Evolutionary conservation across 192 early-diverging fungal genomes (phyloP).

Genomic region (Entomortierella lignicola): DNA sequence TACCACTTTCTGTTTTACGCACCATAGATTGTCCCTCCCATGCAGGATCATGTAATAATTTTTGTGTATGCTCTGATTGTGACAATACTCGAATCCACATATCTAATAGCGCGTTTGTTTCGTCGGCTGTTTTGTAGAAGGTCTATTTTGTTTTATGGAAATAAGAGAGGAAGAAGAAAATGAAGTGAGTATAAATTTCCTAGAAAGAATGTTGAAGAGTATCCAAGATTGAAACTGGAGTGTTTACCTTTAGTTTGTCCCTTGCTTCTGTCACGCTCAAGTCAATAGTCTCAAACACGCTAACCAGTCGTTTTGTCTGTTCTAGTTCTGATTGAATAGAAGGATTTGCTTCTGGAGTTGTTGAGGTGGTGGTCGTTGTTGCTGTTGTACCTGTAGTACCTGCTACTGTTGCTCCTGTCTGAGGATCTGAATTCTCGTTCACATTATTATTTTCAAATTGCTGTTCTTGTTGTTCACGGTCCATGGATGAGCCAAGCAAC

Average conservation of each 20-base stretch:
- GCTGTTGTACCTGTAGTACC: background rate
- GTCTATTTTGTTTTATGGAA: conserved; percentile 10
- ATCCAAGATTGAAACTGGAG: no score
- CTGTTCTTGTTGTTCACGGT: background rate
- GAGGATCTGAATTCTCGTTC: background rate
- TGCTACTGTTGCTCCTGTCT: background rate
- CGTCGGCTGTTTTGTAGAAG: conserved; percentile 51
- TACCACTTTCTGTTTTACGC: background rate
- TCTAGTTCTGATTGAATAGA: conserved; percentile 25
- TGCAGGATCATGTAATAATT: conserved; percentile 44
- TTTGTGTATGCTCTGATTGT: conserved; percentile 50
- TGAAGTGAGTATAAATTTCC: background rate
- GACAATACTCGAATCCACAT: conserved; percentile 57
- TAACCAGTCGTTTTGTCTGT: conserved; percentile 19
- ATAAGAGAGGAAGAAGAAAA: background rate
- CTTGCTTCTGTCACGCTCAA: conserved; percentile 36
- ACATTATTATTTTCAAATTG: background rate
- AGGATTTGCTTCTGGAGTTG: no score
- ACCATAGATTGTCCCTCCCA: conserved; percentile 51
- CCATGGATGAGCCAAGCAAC: background rate
- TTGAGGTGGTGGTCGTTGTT: no score
- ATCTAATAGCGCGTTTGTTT: conserved; percentile 56
- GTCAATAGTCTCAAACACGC: conserved; percentile 33
- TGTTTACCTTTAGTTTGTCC: conserved; percentile 47
- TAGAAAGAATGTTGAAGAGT: no score